Percentiles rank a stretch among this genome's conserved stretches.
Conservation (phyloP, 2,329 filamentous ascomycete genomes). For the Pseudogymnoascus sp. region DNA sequence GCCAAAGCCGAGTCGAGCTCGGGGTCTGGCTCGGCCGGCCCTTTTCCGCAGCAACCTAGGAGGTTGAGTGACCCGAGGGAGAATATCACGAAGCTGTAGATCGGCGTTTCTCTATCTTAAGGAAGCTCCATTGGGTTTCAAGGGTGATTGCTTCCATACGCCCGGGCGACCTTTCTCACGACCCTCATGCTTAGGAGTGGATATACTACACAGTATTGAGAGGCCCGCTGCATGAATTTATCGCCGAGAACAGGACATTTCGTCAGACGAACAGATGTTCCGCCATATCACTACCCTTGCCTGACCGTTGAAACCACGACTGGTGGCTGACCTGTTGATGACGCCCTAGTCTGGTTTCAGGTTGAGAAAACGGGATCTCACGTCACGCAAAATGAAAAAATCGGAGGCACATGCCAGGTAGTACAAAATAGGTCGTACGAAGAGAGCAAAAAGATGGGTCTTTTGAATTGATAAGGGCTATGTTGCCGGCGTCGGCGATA, state of each 20-base stretch:
- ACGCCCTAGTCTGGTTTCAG: not conserved
- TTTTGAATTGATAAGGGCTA: slow-evolving; percentile 2
- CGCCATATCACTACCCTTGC: not conserved
- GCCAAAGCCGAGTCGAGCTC: slow-evolving; percentile 9
- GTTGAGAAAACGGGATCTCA: not conserved
- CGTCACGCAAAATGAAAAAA: not conserved
- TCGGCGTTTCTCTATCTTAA: not conserved
- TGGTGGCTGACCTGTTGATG: not conserved
- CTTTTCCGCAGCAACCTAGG: slow-evolving; percentile 10
- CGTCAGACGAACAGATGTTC: not conserved
- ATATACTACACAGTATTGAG: not conserved
- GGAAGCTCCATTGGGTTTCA: not conserved
- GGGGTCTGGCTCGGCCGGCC: slow-evolving; percentile 10
- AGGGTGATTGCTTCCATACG: not conserved
- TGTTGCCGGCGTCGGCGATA: not conserved
- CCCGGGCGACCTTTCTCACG: not conserved
- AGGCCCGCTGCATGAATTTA: not conserved
- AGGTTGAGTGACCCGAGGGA: slow-evolving; percentile 21
- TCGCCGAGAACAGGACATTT: not conserved
- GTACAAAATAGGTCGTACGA: not conserved
- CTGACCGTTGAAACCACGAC: not conserved
- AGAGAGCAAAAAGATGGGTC: not conserved
- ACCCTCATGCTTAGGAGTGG: not conserved
- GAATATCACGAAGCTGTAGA: slow-evolving; percentile 20
- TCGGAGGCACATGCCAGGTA: not conserved